A percentile compares a stretch with the other conserved stretches of the same genome.
phyloP scores from a whole-genome alignment of 106 monocot genomes.

The Iris macrosiphon region DNA sequence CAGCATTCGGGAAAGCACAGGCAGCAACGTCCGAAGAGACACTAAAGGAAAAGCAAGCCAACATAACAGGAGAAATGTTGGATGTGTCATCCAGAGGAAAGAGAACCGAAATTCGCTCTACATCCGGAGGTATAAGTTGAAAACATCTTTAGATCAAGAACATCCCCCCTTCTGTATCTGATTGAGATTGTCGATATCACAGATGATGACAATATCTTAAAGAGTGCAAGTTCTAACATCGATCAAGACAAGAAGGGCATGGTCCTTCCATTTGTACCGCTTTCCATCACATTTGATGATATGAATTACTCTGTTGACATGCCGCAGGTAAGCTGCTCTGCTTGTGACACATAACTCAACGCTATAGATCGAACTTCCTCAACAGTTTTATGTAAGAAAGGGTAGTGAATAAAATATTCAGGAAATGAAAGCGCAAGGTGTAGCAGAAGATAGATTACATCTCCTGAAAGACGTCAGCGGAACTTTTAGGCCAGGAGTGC shows the following conservation, averaged over 20 bases:
- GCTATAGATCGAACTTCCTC: too few species aligned
- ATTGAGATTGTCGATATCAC: too few species aligned
- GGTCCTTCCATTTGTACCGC: slow-evolving; percentile 75
- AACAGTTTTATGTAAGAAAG: too few species aligned
- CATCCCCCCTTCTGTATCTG: too few species aligned
- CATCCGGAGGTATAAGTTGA: too few species aligned
- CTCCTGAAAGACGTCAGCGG: slow-evolving; percentile 77
- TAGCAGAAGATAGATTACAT: slow-evolving; percentile 38
- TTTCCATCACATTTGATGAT: slow-evolving; percentile 58
- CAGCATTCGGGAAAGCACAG: slow-evolving; percentile 47
- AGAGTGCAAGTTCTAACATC: too few species aligned
- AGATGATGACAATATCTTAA: too few species aligned
- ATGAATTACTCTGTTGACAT: slow-evolving; percentile 78
- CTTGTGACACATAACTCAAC: too few species aligned
- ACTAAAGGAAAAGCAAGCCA: slow-evolving; percentile 43
- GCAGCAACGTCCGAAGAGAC: slow-evolving; percentile 41
- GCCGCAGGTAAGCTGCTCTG: slow-evolving; percentile 56
- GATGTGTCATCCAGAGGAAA: slow-evolving; percentile 20
- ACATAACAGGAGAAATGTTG: slow-evolving; percentile 40
- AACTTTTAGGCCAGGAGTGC: slow-evolving; percentile 77
- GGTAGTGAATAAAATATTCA: slow-evolving; percentile 18
- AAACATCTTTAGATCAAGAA: too few species aligned
- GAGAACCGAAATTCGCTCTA: too few species aligned
- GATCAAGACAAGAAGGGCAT: slow-evolving; percentile 63
- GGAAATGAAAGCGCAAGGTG: slow-evolving; percentile 81